Conservation (phyloP, 2,329 filamentous ascomycete species). For the Trichoderma hamatum region DNA sequence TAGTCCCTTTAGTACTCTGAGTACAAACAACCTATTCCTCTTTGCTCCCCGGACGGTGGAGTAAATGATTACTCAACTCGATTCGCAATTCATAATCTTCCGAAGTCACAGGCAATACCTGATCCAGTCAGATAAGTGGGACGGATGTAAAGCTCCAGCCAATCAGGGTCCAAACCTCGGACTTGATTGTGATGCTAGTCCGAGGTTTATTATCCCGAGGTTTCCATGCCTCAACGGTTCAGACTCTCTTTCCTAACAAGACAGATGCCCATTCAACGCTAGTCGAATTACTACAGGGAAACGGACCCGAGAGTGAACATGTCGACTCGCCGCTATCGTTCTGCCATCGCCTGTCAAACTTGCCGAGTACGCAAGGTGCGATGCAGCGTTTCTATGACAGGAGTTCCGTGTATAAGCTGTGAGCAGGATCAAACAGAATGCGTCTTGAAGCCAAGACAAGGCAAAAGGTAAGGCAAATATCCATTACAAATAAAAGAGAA, state of each 20-base stretch:
- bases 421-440: conserved; percentile 24
- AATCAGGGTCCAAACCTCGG: conserved; percentile 7
- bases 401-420: conserved; percentile 22
- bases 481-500: background rate
- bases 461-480: conserved; percentile 12
- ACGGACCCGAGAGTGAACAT: background rate
- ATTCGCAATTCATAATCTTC: background rate
- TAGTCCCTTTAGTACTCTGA: background rate
- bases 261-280: background rate
- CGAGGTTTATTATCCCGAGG: conserved; percentile 23
- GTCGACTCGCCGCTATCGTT: conserved; percentile 23
- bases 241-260: conserved; percentile 12
- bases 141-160: background rate
- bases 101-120: background rate
- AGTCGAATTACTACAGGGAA: background rate
- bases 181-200: conserved; percentile 8
- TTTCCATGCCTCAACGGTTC: background rate
- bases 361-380: conserved; percentile 23
- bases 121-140: conserved; percentile 1
- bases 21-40: no score
- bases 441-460: conserved; percentile 21
- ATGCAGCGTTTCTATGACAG: conserved; percentile 22
- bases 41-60: background rate
- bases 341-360: conserved; percentile 21
- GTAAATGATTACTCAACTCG: background rate